Base-by-base conservation (phyloP, 441 rosid species). In the Pelargonium fulgidum region DNA sequence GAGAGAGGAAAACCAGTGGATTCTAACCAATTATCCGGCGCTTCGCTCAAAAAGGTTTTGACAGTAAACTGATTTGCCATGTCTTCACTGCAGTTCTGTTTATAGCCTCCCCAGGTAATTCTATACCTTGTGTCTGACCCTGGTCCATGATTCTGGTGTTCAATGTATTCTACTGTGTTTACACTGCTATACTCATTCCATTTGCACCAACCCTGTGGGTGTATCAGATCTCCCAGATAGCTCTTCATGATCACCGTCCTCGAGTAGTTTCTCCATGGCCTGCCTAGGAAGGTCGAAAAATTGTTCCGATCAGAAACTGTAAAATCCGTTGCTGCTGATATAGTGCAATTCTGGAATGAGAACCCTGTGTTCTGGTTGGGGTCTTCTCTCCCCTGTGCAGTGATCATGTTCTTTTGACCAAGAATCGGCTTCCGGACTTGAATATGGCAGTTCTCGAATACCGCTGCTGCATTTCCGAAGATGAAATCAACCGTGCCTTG, bases 311-410 rank as follows among this genome's bases (percentile, higher is more conserved):
- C 87, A 0, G 91, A 86, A 7, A 81, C 48, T 44, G 48, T 73
- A 17, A 88, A 77, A 26, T 86, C 88, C 0, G 82, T 29, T 1
- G 85, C 88, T 0, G 85, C 86, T 13, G 80, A 64, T 3, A 86
- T 66, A 67, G 58, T 86, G 69, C 78, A 70, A 39, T 78, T 73
- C 20, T 81, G 65, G 29, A 84, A 73, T 0, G 90, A 86, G 42
- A 84, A 79, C 42, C 86, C 86, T 0, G 89, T 85, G 54, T 84
- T 78, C 33, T 80, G 78, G 73, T 80, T 78, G 24, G 85, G 79
- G 66, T 86, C 83, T 22, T 80, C 84, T 26, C 90, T 76, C 4
- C 84, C 84, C 14, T 86, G 90, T 3, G 88, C 88, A 0, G 85
- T 86, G 70, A 75, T 74, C 61, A 70, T 50, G 75, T 84, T 86